Evolutionary conservation across 257 asterid species (phyloP), one percentile per base, ranked within the genome.

Genomic region (Buddleja alternifolia): DNA sequence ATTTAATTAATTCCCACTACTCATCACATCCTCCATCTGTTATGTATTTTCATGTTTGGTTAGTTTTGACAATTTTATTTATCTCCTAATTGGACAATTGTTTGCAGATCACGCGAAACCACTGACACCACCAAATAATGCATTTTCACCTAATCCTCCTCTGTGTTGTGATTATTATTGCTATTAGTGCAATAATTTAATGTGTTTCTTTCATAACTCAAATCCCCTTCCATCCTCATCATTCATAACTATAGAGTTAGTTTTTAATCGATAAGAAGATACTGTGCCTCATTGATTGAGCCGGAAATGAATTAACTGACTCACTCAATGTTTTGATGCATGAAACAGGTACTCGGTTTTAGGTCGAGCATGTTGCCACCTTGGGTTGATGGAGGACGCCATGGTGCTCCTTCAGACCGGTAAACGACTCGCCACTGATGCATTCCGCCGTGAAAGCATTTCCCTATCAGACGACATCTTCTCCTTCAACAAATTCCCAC

Each of bases 361-460:
- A 17, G 89, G 89, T 19, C 89, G 81, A 74, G 86, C 89, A 17
- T 84, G 89, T 67, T 78, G 86, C 75, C 89, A 84, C 58, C 44
- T 84, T 45, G 89, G 89, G 3, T 74, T 84, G 66, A 84, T 84
- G 89, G 89, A 84, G 72, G 89, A 84, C 37, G 89, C 89, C 2
- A 75, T 81, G 77, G 84, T 76, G 63, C 77, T 84, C 55, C 78
- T 84, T 39, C 86, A 84, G 78, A 78, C 89, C 0, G 86, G 89
- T 4, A 84, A 81, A 65, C 86, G 86, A 36, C 76, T 84, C 2
- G 84, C 86, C 12, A 64, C 85, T 7, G 92, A 80, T 37, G 90
- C 90, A 0, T 85, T 71, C 63, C 90, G 95, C 60, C 87, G 90
- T 1, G 85, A 85, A 41, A 85, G 92, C 85, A 74, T 79, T 34